phyloP scores from a whole-genome alignment of 495 filamentous ascomycete species.

The Pyronema omphalodes region DNA sequence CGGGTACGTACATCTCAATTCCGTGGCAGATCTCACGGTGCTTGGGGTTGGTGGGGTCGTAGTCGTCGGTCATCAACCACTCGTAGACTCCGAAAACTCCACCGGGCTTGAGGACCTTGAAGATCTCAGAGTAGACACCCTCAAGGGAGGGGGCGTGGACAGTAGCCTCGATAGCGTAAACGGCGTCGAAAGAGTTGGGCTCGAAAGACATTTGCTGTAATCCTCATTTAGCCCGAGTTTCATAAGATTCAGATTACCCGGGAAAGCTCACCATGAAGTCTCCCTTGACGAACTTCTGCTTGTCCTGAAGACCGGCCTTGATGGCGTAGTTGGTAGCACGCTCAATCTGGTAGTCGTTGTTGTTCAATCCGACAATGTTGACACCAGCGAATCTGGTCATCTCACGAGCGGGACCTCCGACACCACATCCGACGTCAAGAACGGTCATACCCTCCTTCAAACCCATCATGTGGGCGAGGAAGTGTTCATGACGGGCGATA shows the following conservation, averaged over 20 bases:
- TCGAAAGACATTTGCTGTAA: constrained; percentile 85
- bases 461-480: constrained; percentile 79
- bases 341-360: constrained; percentile 99
- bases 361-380: constrained; percentile 87
- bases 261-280: constrained; percentile 69
- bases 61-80: constrained; percentile 96
- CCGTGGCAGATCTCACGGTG: constrained; percentile 84
- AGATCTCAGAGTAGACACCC: constrained; percentile 86
- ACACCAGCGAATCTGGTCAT: constrained; percentile 87
- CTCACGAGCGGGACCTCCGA: constrained; percentile 92
- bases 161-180: constrained; percentile 92
- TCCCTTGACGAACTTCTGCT: constrained; percentile 73
- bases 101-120: constrained; percentile 88
- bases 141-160: constrained; percentile 89
- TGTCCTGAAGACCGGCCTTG: constrained; percentile 60
- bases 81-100: constrained; percentile 96
- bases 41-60: constrained; percentile 72
- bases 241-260: not conserved
- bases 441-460: constrained; percentile 76
- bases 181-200: constrained; percentile 77
- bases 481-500: constrained; percentile 95
- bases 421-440: constrained; percentile 92
- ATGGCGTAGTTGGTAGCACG: constrained; percentile 71
- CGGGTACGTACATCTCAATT: constrained; percentile 51
- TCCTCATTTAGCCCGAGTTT: not conserved